Base-by-base conservation (phyloP, 2,329 filamentous ascomycete species). In the Pseudocercospora macadamiae region DNA sequence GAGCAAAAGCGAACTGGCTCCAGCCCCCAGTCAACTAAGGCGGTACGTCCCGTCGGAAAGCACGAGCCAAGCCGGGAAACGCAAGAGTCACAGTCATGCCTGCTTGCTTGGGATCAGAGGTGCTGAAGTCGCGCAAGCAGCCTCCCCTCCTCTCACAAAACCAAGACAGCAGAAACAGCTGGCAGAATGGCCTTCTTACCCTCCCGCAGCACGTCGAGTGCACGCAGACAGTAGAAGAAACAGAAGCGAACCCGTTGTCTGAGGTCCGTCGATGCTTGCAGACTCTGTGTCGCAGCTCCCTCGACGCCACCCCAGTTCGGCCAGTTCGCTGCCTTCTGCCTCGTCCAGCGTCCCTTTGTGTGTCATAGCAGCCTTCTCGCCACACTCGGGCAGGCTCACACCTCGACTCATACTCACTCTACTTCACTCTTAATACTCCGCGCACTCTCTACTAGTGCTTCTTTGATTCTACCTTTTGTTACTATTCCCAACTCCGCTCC, bases 341-440 rank as follows among this genome's bases (percentile, higher is more conserved):
- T 30, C 28, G 26, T 45, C n/a, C n/a, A n/a, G n/a, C n/a, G n/a
- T n/a, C 37, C 25, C 52, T 52, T 51, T 42, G 42, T 59, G 44
- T 45, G 44, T 51, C 48, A 51, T 45, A 55, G 8, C 44, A 21
- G 36, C 34, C 56, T 30, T 32, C 34, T 48, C 26, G 37, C 45
- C 42, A 21, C 28, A 57, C 56, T 42, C 32, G 16, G 12, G n/a
- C n/a, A 47, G 3, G 2, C 45, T 52, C 55, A 42, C 37, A 30
- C 47, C 49, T 42, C 51, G 30, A 37, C 34, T 42, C 34, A 36
- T 51, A 39, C 45, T 42, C 30, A 55, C 52, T 55, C 42, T 28
- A 37, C 49, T 37, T 19, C 30, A 52, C 51, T 54, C 36, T 28
- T 47, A 55, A 37, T 34, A 25, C 16, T 16, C 23, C 19, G 18